phyloP scores from a whole-genome alignment of 306 rosid species.

The Bauhinia variegata region DNA sequence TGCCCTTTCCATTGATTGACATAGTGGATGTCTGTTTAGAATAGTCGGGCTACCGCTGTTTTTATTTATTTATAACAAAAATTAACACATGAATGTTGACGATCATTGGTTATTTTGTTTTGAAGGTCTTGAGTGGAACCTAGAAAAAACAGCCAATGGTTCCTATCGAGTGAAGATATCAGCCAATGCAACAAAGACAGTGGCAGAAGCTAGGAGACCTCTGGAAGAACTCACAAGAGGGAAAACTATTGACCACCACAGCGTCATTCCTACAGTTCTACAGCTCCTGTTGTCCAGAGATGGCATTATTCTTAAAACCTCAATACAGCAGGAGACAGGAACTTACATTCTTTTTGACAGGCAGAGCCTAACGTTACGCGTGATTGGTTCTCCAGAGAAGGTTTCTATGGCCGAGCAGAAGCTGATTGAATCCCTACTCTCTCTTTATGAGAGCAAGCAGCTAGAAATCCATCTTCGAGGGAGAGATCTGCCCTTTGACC shows the following conservation, averaged over 20 bases:
- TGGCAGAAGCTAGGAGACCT: slow-evolving; percentile 77
- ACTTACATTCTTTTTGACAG: slow-evolving; percentile 71
- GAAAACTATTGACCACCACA: slow-evolving; percentile 54
- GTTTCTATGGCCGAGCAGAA: slow-evolving; percentile 63
- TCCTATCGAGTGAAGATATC: slow-evolving; percentile 73
- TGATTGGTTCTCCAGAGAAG: slow-evolving; percentile 62
- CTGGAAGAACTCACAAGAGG: slow-evolving; percentile 82
- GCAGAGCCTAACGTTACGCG: slow-evolving; percentile 57
- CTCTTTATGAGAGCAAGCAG: slow-evolving; percentile 69
- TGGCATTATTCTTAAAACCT: slow-evolving; percentile 56
- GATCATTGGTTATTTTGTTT: slow-evolving; percentile 27
- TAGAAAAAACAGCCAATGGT: slow-evolving; percentile 60
- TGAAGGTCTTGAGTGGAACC: slow-evolving; percentile 67
- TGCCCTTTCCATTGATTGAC: slow-evolving; percentile 9
- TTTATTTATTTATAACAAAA: background rate
- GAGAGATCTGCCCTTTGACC: slow-evolving; percentile 64
- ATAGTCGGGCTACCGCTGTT: slow-evolving; percentile 18
- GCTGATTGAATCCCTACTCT: slow-evolving; percentile 58
- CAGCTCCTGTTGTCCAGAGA: slow-evolving; percentile 70
- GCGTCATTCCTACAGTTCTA: slow-evolving; percentile 69
- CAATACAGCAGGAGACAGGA: slow-evolving; percentile 70
- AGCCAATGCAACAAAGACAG: slow-evolving; percentile 81
- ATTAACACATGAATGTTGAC: slow-evolving; percentile 28
- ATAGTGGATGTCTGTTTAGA: slow-evolving; percentile 15
- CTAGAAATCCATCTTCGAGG: slow-evolving; percentile 74